Evolutionary conservation across 2,329 filamentous ascomycete genomes (phyloP).

Genomic region (Monilinia polystroma): DNA sequence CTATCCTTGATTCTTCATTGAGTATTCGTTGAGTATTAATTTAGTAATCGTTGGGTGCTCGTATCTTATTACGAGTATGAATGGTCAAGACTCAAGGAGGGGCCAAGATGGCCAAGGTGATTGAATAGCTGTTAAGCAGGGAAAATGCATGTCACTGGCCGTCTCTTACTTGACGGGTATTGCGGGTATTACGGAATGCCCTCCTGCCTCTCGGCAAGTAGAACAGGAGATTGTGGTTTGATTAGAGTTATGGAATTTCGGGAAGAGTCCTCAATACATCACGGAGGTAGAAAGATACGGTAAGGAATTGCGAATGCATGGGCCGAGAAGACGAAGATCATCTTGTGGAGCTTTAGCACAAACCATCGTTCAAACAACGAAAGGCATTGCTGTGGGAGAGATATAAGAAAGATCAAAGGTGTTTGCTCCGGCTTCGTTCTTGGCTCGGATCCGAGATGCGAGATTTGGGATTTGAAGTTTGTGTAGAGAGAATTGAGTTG

Average conservation of each 20-base stretch:
- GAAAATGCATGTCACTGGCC: constrained; percentile 6
- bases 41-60: no score
- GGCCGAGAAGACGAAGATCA: constrained; percentile 14
- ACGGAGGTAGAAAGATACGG: constrained; percentile 11
- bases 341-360: constrained; percentile 11
- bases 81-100: not conserved
- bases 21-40: no score
- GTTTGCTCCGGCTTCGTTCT: not conserved
- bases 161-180: not conserved
- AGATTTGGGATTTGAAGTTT: not conserved
- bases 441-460: not conserved
- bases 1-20: no score
- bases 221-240: constrained; percentile 14
- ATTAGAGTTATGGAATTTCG: constrained; percentile 6
- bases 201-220: not conserved
- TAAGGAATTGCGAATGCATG: constrained; percentile 1
- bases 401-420: no score
- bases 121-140: not conserved
- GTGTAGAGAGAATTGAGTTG: constrained; percentile 3
- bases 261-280: constrained; percentile 8
- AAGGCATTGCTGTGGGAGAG: not conserved
- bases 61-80: not conserved
- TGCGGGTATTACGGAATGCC: not conserved
- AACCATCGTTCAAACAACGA: not conserved
- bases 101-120: constrained; percentile 13